Evolutionary conservation across 2,329 filamentous ascomycete species (phyloP).

Genomic region (Cladosporium oxysporum): DNA sequence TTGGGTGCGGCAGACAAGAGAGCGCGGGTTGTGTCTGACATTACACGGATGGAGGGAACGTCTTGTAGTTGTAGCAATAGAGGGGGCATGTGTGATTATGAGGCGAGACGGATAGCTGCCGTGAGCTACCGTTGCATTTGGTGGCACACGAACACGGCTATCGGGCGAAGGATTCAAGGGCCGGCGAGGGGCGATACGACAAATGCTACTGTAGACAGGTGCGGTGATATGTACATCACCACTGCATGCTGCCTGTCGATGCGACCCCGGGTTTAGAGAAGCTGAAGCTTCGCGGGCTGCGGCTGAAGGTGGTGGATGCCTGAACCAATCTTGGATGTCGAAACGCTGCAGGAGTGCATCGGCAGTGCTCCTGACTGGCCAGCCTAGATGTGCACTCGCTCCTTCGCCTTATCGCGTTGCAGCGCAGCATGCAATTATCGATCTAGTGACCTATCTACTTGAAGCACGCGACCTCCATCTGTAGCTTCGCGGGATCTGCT

Average conservation of each 20-base stretch:
- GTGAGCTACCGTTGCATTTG: neutral
- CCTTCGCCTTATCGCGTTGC: neutral
- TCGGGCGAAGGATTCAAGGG: neutral
- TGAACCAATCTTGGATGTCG: neutral
- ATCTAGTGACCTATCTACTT: neutral
- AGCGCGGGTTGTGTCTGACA: neutral
- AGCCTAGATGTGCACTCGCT: neutral
- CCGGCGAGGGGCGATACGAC: neutral
- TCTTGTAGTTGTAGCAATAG: neutral
- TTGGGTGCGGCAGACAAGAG: neutral
- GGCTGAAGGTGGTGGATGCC: neutral
- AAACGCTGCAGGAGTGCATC: neutral
- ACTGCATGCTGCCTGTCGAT: neutral
- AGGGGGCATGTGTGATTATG: neutral
- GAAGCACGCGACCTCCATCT: neutral
- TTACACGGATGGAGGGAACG: neutral
- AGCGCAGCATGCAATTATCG: neutral
- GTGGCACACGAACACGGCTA: neutral
- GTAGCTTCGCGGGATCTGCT: neutral
- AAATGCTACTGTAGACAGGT: neutral
- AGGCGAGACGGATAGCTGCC: neutral
- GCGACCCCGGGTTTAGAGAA: neutral
- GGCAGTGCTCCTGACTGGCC: neutral
- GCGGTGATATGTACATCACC: neutral
- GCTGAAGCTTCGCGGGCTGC: neutral